phyloP scores from a whole-genome alignment of 257 asterid genomes.

The Nicotiana obtusifolia region DNA sequence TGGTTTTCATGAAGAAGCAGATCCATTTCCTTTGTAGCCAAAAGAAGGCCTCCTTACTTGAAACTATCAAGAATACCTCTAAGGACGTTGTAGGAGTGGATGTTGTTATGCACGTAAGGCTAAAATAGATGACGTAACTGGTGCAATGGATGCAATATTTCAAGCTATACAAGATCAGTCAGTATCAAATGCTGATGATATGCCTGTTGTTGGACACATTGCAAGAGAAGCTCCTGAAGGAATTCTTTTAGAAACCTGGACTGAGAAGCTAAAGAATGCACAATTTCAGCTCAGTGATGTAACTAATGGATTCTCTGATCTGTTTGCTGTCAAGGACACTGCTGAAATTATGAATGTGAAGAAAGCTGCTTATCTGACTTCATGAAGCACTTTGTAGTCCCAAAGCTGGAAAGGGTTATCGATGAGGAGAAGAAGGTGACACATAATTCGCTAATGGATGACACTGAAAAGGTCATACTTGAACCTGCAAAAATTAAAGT shows the following conservation, averaged over 20 bases:
- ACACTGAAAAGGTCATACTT: conserved; percentile 27
- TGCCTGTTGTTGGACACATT: conserved; percentile 22
- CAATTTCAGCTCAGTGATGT: conserved; percentile 23
- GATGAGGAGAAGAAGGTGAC: conserved; percentile 29
- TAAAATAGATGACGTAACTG: conserved; percentile 19
- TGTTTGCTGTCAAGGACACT: conserved; percentile 27
- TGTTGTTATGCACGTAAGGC: conserved; percentile 26
- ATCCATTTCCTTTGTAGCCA: conserved; percentile 31
- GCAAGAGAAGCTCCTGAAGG: conserved; percentile 31
- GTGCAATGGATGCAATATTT: conserved; percentile 21
- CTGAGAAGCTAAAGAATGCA: conserved; percentile 16
- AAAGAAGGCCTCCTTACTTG: conserved; percentile 23
- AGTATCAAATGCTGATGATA: conserved; percentile 4
- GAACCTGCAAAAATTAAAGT: conserved; percentile 32
- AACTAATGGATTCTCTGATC: conserved; percentile 23
- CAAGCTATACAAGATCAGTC: conserved; percentile 18
- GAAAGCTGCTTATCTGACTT: conserved; percentile 28
- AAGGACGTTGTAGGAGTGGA: conserved; percentile 22
- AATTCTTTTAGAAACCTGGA: conserved; percentile 24
- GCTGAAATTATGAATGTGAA: conserved; percentile 26
- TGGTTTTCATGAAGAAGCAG: conserved; percentile 30
- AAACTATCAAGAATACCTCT: conserved; percentile 19
- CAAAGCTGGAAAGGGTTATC: conserved; percentile 27
- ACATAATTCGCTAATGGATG: conserved; percentile 30
- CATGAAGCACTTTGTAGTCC: conserved; percentile 31